Conservation (phyloP, 257 asterid genomes). For the Lantana camara region DNA sequence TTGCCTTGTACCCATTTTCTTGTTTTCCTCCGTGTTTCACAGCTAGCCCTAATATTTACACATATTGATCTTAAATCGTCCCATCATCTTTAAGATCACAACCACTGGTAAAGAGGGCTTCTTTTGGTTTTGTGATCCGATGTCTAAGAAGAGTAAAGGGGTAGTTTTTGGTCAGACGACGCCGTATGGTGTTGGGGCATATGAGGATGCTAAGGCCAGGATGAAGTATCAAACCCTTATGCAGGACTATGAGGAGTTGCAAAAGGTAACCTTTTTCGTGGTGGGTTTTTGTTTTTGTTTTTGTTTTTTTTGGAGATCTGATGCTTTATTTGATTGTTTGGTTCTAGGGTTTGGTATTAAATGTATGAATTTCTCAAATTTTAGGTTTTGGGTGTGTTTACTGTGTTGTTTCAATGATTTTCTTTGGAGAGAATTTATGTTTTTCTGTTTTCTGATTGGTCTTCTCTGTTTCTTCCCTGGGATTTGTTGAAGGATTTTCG, state of each 20-base stretch:
- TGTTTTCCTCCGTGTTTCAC: constrained; percentile 23
- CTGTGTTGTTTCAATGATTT: background rate
- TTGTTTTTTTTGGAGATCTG: constrained; percentile 36
- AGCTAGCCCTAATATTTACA: constrained; percentile 9
- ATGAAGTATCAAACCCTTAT: constrained; percentile 60
- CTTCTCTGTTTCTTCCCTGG: constrained; percentile 9
- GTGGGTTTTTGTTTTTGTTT: constrained; percentile 20
- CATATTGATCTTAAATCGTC: background rate
- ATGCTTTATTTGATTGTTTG: constrained; percentile 3
- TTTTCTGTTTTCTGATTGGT: constrained; percentile 7
- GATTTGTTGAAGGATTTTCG: constrained; percentile 29
- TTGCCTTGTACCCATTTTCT: constrained; percentile 26
- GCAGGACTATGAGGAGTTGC: constrained; percentile 73
- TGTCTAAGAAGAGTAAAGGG: constrained; percentile 71
- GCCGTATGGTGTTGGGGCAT: constrained; percentile 32
- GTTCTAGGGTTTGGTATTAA: constrained; percentile 26
- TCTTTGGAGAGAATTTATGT: constrained; percentile 15
- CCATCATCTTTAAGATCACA: constrained; percentile 38
- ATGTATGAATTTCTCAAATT: constrained; percentile 23
- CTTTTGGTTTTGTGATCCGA: constrained; percentile 47
- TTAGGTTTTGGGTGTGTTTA: background rate
- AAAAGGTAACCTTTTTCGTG: constrained; percentile 45
- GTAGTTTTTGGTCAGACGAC: constrained; percentile 37
- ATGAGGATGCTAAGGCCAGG: constrained; percentile 49
- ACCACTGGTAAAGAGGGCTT: constrained; percentile 6